A percentile compares a stretch with the other conserved stretches of the same genome.
Evolutionary conservation across 495 filamentous ascomycete species (phyloP).

Genomic region (Hypoxylon perforatum): DNA sequence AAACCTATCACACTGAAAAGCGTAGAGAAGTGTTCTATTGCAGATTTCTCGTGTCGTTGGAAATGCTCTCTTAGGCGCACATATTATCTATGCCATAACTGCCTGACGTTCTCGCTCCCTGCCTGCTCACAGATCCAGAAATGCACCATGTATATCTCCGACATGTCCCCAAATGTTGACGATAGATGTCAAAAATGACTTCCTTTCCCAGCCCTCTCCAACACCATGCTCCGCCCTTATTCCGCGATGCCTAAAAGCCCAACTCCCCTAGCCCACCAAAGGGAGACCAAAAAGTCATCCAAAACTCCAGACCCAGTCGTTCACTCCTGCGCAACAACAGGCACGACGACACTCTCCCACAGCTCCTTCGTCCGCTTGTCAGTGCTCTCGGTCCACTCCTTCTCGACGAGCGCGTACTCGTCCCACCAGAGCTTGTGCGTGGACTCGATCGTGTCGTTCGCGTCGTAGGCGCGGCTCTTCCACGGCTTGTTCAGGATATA

Average conservation of each 20-base stretch:
- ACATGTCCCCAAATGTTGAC: conserved; percentile 12
- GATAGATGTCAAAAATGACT: conserved; percentile 6
- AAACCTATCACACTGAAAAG: too few relatives aligned
- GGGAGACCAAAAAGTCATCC: too few relatives aligned
- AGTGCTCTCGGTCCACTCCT: conserved; percentile 45
- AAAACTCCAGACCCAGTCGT: not conserved
- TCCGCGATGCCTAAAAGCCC: not conserved
- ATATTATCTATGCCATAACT: conserved; percentile 10
- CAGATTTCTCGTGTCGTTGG: conserved; percentile 6
- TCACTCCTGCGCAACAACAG: conserved; percentile 53
- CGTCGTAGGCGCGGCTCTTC: conserved; percentile 48
- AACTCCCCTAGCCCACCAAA: too few relatives aligned
- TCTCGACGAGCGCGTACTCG: conserved; percentile 48
- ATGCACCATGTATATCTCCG: conserved; percentile 10
- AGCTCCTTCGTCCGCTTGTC: conserved; percentile 45
- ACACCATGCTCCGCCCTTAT: too few relatives aligned
- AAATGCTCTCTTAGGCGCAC: conserved; percentile 9
- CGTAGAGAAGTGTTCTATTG: not conserved
- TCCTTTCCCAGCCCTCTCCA: not conserved
- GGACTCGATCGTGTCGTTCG: conserved; percentile 47
- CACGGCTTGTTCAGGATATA: conserved; percentile 55
- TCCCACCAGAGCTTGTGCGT: conserved; percentile 56
- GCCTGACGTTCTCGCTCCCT: not conserved
- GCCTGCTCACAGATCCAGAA: not conserved
- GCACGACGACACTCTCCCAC: conserved; percentile 51